A percentile compares a stretch with the other conserved stretches of the same genome.
phyloP scores from a whole-genome alignment of 176 grass and related monocot species.

The Sorghum bicolor region Sorghum_bicolor_NCBIv3 NC_012871.2:61937501-61938000 shows the following conservation, averaged over 20 bases:
- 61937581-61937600: conserved; percentile 81
- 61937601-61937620: conserved; percentile 87
- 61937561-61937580: conserved; percentile 76
- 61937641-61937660: conserved; percentile 64
- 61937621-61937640: conserved; percentile 63
- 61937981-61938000: conserved; percentile 10
- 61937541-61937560: conserved; percentile 57
- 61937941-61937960: conserved; percentile 23
- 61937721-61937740: conserved; percentile 74
- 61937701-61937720: conserved; percentile 67
- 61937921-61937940: not conserved
- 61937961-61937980: conserved; percentile 9
- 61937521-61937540: conserved; percentile 73
- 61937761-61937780: conserved; percentile 52
- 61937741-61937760: conserved; percentile 61
- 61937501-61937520: conserved; percentile 73
- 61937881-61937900: conserved; percentile 87
- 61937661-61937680: conserved; percentile 69
- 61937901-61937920: conserved; percentile 94
- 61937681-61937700: conserved; percentile 58
- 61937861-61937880: conserved; percentile 83
- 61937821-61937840: conserved; percentile 92
- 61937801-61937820: conserved; percentile 96
- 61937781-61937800: conserved; percentile 92
- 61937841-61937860: conserved; percentile 77